These are phyloP conservation scores for Tetradesmus obliquus DNA, from an alignment of 139 green algal genomes.

Conservation along the genomic window DNA sequence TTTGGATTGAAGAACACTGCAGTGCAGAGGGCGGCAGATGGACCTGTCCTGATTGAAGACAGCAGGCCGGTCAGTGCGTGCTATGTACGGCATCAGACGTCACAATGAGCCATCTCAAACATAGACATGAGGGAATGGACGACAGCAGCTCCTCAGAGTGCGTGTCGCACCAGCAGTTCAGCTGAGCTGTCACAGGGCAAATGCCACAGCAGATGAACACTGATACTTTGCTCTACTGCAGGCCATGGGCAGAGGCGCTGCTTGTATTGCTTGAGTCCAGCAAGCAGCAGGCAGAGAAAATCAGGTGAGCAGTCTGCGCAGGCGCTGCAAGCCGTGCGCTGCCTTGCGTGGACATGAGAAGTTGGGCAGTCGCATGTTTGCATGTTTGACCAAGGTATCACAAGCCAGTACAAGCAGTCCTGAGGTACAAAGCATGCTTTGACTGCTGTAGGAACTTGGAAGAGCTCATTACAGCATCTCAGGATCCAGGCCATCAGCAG, in stretches of 20 bases:
- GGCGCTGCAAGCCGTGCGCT: neutral
- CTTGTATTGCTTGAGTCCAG: slow-evolving; percentile 12
- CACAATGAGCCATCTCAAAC: neutral
- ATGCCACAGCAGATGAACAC: neutral
- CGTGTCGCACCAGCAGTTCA: neutral
- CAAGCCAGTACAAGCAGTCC: neutral
- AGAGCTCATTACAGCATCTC: neutral
- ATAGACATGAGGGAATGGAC: neutral
- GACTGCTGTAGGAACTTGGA: neutral
- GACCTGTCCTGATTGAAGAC: neutral
- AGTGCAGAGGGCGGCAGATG: neutral
- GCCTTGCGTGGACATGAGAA: too few relatives aligned
- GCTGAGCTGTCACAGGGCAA: neutral
- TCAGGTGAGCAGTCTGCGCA: neutral
- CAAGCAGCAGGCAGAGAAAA: slow-evolving; percentile 15
- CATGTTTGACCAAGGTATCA: neutral
- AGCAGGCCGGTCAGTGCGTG: neutral
- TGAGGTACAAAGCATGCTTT: neutral
- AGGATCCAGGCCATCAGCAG: neutral
- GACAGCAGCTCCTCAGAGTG: neutral
- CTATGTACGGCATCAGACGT: too few relatives aligned
- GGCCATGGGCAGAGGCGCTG: neutral
- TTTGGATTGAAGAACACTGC: too few relatives aligned
- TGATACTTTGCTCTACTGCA: neutral
- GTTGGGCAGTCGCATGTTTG: neutral